Evolutionary conservation across 2,329 filamentous ascomycete genomes (phyloP).

Genomic region (Fusarium globosum): DNA sequence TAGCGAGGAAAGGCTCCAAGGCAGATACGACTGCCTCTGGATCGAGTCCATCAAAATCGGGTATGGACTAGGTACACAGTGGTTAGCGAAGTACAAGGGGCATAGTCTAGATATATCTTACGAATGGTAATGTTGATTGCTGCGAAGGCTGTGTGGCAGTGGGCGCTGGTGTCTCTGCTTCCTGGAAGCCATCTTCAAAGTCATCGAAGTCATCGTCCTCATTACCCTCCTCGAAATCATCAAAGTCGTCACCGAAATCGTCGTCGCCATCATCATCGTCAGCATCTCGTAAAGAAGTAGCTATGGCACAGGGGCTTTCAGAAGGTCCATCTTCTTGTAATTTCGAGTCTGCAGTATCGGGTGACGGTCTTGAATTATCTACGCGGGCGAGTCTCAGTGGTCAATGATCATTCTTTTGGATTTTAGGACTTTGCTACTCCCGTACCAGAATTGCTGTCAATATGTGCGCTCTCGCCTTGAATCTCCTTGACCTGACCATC

Average conservation of each 20-base stretch:
- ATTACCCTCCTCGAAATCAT: slow-evolving; percentile 71
- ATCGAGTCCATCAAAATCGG: slow-evolving; percentile 72
- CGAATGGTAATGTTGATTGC: slow-evolving; percentile 58
- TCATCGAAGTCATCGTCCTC: slow-evolving; percentile 71
- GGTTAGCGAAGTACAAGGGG: slow-evolving; percentile 37
- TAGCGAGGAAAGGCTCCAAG: slow-evolving; percentile 73
- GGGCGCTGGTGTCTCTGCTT: slow-evolving; percentile 55
- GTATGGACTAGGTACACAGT: slow-evolving; percentile 64
- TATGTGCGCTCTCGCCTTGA: slow-evolving; percentile 39
- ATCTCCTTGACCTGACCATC: slow-evolving; percentile 54
- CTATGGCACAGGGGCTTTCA: slow-evolving; percentile 27
- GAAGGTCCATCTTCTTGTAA: slow-evolving; percentile 47
- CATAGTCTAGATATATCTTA: slow-evolving; percentile 45
- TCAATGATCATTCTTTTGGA: slow-evolving; percentile 39
- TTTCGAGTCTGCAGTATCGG: slow-evolving; percentile 46
- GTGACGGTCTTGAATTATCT: slow-evolving; percentile 44
- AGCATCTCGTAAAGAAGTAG: slow-evolving; percentile 32
- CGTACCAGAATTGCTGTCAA: slow-evolving; percentile 45
- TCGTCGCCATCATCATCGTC: slow-evolving; percentile 49
- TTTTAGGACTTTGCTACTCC: slow-evolving; percentile 38
- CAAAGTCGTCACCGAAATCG: slow-evolving; percentile 69
- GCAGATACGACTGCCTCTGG: slow-evolving; percentile 69
- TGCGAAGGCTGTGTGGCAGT: slow-evolving; percentile 47
- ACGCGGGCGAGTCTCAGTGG: slow-evolving; percentile 38
- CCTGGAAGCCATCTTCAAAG: slow-evolving; percentile 78